Conservation (phyloP, 1,284 basidiomycete genomes). For the Sporisorium exsertum region DNA sequence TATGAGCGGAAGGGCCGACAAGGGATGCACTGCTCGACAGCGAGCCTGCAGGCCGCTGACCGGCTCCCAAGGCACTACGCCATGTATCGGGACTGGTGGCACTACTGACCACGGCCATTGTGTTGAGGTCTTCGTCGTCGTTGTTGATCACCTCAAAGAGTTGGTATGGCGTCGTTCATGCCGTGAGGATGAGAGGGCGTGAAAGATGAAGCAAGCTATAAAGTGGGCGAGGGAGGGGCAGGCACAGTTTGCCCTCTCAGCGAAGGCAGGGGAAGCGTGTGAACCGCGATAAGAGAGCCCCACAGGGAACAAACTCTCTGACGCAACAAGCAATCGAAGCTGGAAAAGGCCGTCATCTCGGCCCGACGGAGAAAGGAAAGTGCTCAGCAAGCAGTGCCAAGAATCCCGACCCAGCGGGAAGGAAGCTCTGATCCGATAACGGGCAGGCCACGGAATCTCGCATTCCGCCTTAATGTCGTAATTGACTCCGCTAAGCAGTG, state of each 20-base stretch:
- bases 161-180: conserved; percentile 14
- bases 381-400: neutral
- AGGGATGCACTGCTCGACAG: conserved; percentile 15
- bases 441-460: neutral
- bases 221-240: neutral
- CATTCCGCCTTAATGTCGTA: neutral
- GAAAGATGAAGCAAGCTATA: neutral
- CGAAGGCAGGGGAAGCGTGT: neutral
- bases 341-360: neutral
- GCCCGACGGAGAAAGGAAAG: conserved; percentile 1
- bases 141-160: conserved; percentile 11
- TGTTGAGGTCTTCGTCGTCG: neutral
- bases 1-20: conserved; percentile 14
- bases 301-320: neutral
- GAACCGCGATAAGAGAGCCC: conserved; percentile 4
- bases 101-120: conserved; percentile 33
- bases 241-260: neutral
- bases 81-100: conserved; percentile 19
- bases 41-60: conserved; percentile 4
- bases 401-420: neutral
- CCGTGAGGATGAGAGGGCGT: neutral
- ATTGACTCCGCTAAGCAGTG: neutral
- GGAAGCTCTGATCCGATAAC: neutral
- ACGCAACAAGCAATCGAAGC: neutral
- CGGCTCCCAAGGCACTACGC: conserved; percentile 3